These are phyloP conservation scores for Curvularia lunata DNA, from an alignment of 2,329 filamentous ascomycete species.

Conservation along the genomic window DNA sequence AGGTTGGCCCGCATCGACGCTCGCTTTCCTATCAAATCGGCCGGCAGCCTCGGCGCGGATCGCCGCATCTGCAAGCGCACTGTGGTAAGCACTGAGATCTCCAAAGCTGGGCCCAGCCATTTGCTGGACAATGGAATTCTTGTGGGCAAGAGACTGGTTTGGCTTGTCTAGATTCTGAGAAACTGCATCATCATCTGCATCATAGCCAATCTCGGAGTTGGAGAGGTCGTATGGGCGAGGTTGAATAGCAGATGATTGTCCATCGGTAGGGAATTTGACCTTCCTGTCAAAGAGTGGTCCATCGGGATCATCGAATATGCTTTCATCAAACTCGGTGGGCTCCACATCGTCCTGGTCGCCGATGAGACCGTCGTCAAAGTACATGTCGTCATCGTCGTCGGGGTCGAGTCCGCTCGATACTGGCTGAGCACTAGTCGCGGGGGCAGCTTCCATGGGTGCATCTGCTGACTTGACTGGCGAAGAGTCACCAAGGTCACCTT, in stretches of 20 bases:
- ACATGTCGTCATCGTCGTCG: constrained; percentile 62
- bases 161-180: constrained; percentile 34
- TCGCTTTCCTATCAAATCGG: constrained; percentile 70
- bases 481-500: constrained; percentile 13
- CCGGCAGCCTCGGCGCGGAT: constrained; percentile 77
- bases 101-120: constrained; percentile 47
- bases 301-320: constrained; percentile 69
- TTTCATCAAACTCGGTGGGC: constrained; percentile 70
- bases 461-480: constrained; percentile 18
- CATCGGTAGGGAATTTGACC: constrained; percentile 29
- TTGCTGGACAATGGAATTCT: constrained; percentile 47
- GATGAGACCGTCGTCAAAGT: constrained; percentile 70
- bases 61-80: constrained; percentile 81
- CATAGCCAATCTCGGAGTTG: constrained; percentile 38
- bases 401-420: constrained; percentile 25
- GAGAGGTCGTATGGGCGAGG: constrained; percentile 25
- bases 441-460: constrained; percentile 13
- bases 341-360: constrained; percentile 60
- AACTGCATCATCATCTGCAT: constrained; percentile 43
- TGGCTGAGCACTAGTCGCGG: constrained; percentile 14
- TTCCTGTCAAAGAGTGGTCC: constrained; percentile 58
- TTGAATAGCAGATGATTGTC: constrained; percentile 21
- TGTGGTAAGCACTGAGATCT: constrained; percentile 76
- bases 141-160: constrained; percentile 61
- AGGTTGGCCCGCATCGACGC: constrained; percentile 46